phyloP scores from a whole-genome alignment of 2,329 filamentous ascomycete species.

The Canariomyces notabilis region DNA sequence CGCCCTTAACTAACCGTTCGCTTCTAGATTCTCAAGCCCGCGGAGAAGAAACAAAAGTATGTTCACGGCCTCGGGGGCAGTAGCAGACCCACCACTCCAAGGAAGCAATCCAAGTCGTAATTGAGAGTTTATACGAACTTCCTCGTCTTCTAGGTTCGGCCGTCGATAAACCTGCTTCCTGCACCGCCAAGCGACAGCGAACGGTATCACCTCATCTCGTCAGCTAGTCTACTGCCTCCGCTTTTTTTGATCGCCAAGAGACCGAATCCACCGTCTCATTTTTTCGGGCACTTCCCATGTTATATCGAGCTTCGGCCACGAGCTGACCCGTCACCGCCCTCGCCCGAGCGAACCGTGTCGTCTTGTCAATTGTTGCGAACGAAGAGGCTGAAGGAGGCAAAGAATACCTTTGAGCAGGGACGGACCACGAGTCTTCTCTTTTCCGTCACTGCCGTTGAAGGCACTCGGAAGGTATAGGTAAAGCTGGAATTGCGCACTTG shows the following conservation, averaged over 20 bases:
- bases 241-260: conserved; percentile 22
- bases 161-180: conserved; percentile 63
- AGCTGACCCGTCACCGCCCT: conserved; percentile 6
- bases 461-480: conserved; percentile 23
- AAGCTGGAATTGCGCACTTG: conserved; percentile 12
- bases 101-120: conserved; percentile 64
- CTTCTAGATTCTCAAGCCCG: conserved; percentile 88
- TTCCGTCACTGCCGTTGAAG: conserved; percentile 17
- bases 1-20: conserved; percentile 19
- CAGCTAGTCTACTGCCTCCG: conserved; percentile 19
- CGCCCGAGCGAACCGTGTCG: conserved; percentile 22
- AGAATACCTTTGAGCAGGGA: conserved; percentile 19
- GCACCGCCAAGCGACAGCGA: conserved; percentile 8
- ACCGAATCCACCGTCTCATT: conserved; percentile 15
- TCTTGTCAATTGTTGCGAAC: conserved; percentile 21
- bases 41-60: conserved; percentile 99
- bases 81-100: conserved; percentile 61
- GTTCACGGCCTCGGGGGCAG: conserved; percentile 70
- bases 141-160: conserved; percentile 83
- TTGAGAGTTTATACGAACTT: conserved; percentile 69
- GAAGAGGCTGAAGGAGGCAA: conserved; percentile 13
- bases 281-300: conserved; percentile 18
- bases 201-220: conserved; percentile 14
- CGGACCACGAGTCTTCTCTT: conserved; percentile 27
- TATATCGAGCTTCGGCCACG: conserved; percentile 19